Evolutionary conservation across 139 green algal species (phyloP).

Genomic region (Diplosphaera chodatii): DNA sequence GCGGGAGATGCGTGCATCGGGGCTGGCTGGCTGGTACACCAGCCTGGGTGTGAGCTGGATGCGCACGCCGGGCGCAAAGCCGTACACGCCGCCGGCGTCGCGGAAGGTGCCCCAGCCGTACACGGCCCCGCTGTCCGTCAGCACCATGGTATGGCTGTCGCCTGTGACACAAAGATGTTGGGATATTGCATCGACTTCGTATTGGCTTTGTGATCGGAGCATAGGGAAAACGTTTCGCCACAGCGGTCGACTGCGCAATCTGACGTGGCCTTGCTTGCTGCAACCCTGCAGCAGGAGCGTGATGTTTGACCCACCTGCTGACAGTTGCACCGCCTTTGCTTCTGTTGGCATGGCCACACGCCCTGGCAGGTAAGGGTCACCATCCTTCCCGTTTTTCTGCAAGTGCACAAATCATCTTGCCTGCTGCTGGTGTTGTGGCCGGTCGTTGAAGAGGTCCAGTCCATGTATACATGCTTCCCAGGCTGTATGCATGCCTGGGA

Average conservation of each 20-base stretch:
- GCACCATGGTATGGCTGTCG: conserved; percentile 73
- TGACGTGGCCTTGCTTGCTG: too few species aligned
- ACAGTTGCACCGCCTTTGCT: conserved; percentile 51
- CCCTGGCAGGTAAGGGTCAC: conserved; percentile 37
- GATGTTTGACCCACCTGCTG: conserved; percentile 16
- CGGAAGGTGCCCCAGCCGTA: conserved; percentile 86
- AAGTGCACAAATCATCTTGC: not conserved
- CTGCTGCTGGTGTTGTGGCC: too few species aligned
- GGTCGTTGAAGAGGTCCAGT: too few species aligned
- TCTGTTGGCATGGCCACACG: conserved; percentile 33
- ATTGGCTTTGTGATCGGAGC: too few species aligned
- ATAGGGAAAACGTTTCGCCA: too few species aligned
- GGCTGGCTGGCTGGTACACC: conserved; percentile 40
- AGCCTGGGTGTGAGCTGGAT: conserved; percentile 26
- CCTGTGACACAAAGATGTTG: conserved; percentile 31
- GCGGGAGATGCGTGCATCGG: conserved; percentile 30
- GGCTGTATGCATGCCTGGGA: too few species aligned
- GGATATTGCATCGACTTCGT: too few species aligned
- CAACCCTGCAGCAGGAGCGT: not conserved
- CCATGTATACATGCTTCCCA: too few species aligned
- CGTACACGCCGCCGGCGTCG: conserved; percentile 56
- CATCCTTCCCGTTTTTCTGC: not conserved
- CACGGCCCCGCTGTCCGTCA: conserved; percentile 59
- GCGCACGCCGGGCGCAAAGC: conserved; percentile 41
- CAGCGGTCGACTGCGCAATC: too few species aligned